Conservation (phyloP, 176 grass and related monocot genomes). For the Musa schizocarpa region DNA sequence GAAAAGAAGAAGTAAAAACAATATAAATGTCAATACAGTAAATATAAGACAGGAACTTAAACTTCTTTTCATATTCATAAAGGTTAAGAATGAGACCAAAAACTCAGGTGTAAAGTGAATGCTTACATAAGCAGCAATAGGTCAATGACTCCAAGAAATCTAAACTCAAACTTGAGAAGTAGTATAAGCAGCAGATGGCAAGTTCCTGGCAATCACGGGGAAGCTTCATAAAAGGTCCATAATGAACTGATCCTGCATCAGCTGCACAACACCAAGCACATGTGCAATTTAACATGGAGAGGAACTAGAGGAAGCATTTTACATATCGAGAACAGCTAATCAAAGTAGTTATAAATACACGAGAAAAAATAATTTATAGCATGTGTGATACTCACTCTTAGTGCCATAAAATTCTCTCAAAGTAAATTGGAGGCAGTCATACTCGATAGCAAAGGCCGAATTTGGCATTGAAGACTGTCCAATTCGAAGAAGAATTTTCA, state of each 20-base stretch:
- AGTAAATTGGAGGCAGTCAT: constrained; percentile 32
- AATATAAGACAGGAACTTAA: too few species aligned
- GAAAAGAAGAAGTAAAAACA: not conserved
- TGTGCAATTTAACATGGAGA: constrained; percentile 6
- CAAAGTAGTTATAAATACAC: not conserved
- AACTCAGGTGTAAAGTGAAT: constrained; percentile 5
- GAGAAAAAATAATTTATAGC: not conserved
- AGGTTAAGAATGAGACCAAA: not conserved
- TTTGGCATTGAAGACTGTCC: constrained; percentile 40
- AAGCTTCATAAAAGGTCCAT: constrained; percentile 59
- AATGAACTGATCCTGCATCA: constrained; percentile 35
- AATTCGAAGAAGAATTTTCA: constrained; percentile 60
- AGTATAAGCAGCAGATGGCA: constrained; percentile 72
- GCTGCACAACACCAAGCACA: constrained; percentile 27
- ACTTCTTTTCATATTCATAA: not conserved
- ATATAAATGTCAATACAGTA: not conserved
- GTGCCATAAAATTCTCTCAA: constrained; percentile 58
- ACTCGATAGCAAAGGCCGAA: constrained; percentile 26
- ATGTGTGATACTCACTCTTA: constrained; percentile 38
- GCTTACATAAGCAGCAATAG: constrained; percentile 81
- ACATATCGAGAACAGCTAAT: not conserved
- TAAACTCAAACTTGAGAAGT: constrained; percentile 60
- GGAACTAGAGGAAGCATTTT: not conserved
- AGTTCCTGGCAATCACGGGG: constrained; percentile 61
- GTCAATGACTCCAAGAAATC: constrained; percentile 52